Evolutionary conservation across 345 rosid species (phyloP), one percentile per base, ranked within the genome.

Genomic region (Aquilaria malaccensis): DNA sequence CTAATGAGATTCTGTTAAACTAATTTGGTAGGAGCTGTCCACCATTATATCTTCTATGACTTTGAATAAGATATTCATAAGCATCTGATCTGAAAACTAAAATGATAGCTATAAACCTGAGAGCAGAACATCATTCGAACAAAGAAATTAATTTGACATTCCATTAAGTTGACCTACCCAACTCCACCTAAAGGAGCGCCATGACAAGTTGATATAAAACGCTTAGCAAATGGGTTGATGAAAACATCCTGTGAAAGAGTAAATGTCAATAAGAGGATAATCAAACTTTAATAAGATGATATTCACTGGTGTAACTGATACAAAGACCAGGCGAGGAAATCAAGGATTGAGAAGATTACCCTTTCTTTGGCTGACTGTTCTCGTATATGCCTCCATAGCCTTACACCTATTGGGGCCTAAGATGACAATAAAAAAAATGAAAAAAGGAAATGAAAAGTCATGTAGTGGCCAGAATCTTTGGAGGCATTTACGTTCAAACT

Each of bases 361-460:
- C 61, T 81, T 78, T 88, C 90, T 73, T 81, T 79, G 63, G 83
- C 74, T 57, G 74, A 45, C 72, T 84, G 84, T 81, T 83, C 85
- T 50, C 85, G 82, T 31, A 73, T 6, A 37, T 58, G 77, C 64
- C 80, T 82, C 86, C 64, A 80, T 59, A 93, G 63, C 70, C 97
- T 87, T 52, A 84, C 62, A 33, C 99, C 97, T 29, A 84, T 69
- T 51, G 96, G 99, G 66, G 95, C 96, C 98, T 93, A 76, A n/a
- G 51, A 52, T 71, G 61, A 72, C 61, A 45, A 67, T 65, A 52
- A 2, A 22, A 57, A 31, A 59, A 13, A 11, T 2, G 15, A 51
- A 12, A 33, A 33, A 31, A 52, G 30, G 45, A 15, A 41, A 52
- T 30, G 29, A 62, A 37, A 62, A 62, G 41, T 9, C 29, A 15